Percentiles rank a stretch among this genome's conserved stretches.
These are phyloP conservation scores for Leishmania amazonensis DNA, from an alignment of 208 protist species.

Conservation along the genomic window DNA sequence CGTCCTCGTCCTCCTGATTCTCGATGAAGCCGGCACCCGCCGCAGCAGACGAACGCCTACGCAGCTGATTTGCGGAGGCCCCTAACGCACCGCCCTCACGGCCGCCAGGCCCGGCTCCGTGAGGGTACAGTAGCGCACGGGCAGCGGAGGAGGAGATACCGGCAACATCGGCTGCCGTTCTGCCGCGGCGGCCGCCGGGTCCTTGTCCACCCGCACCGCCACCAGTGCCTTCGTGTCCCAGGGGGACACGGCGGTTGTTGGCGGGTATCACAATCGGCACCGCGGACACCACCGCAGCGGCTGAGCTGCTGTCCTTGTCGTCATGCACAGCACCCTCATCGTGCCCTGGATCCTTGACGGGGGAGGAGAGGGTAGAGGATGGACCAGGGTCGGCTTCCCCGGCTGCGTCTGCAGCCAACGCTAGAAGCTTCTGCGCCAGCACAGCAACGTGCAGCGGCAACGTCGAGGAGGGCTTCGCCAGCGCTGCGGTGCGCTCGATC, in stretches of 20 bases:
- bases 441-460: constrained; percentile 39
- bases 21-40: constrained; percentile 30
- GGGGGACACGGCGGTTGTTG: constrained; percentile 42
- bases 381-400: background rate
- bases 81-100: background rate
- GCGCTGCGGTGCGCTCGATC: constrained; percentile 11
- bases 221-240: constrained; percentile 9
- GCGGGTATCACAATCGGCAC: constrained; percentile 38
- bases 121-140: constrained; percentile 18
- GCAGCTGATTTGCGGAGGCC: background rate
- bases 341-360: background rate
- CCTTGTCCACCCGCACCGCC: background rate
- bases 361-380: background rate
- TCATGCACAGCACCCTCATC: background rate
- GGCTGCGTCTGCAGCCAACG: constrained; percentile 57
- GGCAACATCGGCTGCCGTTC: constrained; percentile 12
- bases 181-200: background rate
- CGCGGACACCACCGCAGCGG: constrained; percentile 15
- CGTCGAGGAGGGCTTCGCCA: constrained; percentile 31
- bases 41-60: constrained; percentile 9
- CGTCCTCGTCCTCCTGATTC: constrained; percentile 11
- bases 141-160: constrained; percentile 27
- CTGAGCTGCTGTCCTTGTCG: background rate
- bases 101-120: background rate
- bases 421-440: constrained; percentile 53